Percentiles rank a stretch among this genome's conserved stretches.
Conservation (phyloP, 306 rosid genomes). For the cucumber (Cucumis sativus) region DNA sequence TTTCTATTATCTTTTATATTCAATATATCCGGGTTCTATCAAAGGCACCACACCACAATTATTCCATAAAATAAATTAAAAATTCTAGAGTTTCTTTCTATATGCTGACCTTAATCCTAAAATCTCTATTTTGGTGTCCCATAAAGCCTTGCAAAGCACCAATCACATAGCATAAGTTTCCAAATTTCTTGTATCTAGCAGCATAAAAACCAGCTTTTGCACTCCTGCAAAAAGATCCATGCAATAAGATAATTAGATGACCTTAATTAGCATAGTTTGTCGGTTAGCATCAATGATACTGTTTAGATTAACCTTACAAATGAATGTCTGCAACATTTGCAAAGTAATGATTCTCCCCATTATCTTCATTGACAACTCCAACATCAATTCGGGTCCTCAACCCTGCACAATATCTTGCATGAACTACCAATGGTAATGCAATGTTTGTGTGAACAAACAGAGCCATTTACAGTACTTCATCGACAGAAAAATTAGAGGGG, state of each 20-base stretch:
- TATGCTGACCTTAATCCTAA: conserved; percentile 63
- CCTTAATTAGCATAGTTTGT: conserved; percentile 1
- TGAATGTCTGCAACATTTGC: conserved; percentile 88
- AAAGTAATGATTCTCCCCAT: conserved; percentile 55
- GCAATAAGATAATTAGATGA: conserved; percentile 5
- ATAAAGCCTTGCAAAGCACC: conserved; percentile 88
- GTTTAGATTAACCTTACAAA: conserved; percentile 57
- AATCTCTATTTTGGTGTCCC: conserved; percentile 68
- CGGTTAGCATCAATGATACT: conserved; percentile 8
- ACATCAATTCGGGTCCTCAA: conserved; percentile 59
- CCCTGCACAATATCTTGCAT: conserved; percentile 34
- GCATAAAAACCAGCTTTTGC: conserved; percentile 92
- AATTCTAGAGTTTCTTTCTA: not conserved
- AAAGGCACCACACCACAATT: not conserved
- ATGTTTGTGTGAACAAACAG: not conserved
- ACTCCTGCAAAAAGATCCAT: conserved; percentile 45
- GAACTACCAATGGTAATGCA: conserved; percentile 13
- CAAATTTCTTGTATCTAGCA: conserved; percentile 74
- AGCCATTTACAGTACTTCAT: not conserved
- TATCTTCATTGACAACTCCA: conserved; percentile 58
- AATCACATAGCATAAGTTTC: conserved; percentile 76
- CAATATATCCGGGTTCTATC: too few relatives aligned
- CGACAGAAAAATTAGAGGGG: not conserved
- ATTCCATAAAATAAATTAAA: not conserved
- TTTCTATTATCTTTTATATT: too few relatives aligned